Conservation (phyloP, 768 basidiomycete species). For the Tricholoma terreum region DNA sequence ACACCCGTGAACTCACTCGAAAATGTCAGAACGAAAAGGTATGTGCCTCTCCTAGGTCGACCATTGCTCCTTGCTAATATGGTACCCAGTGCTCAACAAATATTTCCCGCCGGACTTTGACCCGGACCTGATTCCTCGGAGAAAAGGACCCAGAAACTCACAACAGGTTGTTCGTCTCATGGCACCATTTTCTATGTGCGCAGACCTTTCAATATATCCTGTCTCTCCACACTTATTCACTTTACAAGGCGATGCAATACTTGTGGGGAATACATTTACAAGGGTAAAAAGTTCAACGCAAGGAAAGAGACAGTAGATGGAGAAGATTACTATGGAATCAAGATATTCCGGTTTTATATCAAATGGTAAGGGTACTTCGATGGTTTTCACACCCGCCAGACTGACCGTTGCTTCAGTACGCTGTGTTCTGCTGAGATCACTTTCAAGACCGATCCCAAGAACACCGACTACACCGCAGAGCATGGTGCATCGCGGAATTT, state of each 20-base stretch:
- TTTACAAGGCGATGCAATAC: conserved; percentile 81
- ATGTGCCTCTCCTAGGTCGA: conserved; percentile 2
- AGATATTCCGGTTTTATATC: conserved; percentile 91
- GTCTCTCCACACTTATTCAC: conserved; percentile 6
- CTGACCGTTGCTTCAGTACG: conserved; percentile 52
- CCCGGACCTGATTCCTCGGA: conserved; percentile 90
- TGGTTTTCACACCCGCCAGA: neutral
- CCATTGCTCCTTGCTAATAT: neutral
- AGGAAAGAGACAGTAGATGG: conserved; percentile 97
- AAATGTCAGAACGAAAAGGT: conserved; percentile 88
- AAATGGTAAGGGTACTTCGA: conserved; percentile 62
- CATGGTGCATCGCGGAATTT: conserved; percentile 98
- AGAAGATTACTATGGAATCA: conserved; percentile 98
- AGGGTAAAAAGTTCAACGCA: conserved; percentile 99
- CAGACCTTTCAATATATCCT: conserved; percentile 6
- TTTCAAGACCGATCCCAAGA: conserved; percentile 99
- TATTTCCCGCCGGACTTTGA: conserved; percentile 99
- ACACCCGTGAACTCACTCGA: conserved; percentile 11
- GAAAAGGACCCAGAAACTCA: conserved; percentile 88
- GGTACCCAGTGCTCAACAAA: conserved; percentile 76
- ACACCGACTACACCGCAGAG: conserved; percentile 90
- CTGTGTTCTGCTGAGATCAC: conserved; percentile 97
- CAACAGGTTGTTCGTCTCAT: conserved; percentile 98
- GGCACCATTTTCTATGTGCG: conserved; percentile 98
- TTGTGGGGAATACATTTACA: conserved; percentile 98